Evolutionary conservation across 2,329 filamentous ascomycete species (phyloP).

Genomic region (Diaporthe amygdali): DNA sequence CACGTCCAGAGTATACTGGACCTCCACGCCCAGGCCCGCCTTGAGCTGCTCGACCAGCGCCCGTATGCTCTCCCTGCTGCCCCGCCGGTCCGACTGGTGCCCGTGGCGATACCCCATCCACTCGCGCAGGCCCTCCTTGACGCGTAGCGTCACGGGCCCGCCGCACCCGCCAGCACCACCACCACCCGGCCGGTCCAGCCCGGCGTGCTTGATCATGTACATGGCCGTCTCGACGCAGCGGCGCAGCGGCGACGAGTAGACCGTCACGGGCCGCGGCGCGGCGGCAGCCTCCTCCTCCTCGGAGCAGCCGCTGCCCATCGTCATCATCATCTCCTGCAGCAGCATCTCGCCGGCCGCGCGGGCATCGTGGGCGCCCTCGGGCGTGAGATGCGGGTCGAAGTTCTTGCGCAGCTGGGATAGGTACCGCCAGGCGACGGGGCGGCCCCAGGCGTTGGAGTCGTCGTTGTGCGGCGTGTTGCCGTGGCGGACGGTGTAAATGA

Average conservation of each 20-base stretch:
- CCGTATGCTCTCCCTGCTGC: background rate
- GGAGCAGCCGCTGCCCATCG: no score
- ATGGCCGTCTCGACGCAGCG: constrained; percentile 23
- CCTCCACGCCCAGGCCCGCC: background rate
- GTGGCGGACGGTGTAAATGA: constrained; percentile 22
- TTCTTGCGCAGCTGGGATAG: constrained; percentile 3
- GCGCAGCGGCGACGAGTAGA: constrained; percentile 21
- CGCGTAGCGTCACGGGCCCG: background rate
- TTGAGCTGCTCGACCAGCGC: background rate
- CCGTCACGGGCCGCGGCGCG: background rate
- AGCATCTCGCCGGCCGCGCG: background rate
- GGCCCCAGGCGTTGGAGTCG: background rate
- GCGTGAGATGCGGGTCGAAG: constrained; percentile 8
- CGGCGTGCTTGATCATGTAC: background rate
- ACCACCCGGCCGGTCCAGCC: background rate
- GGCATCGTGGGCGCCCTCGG: background rate
- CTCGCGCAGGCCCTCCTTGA: constrained; percentile 24
- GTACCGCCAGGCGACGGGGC: constrained; percentile 20
- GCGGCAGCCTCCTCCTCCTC: no score
- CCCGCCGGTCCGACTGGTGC: constrained; percentile 17
- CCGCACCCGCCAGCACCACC: background rate
- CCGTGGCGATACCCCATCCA: constrained; percentile 23
- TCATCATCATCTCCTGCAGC: background rate
- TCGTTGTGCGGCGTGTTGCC: constrained; percentile 20
- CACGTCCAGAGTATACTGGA: background rate